Evolutionary conservation across 208 protist genomes (phyloP), one percentile per base, ranked within the genome.

Genomic region (Crithidia expoeki): DNA sequence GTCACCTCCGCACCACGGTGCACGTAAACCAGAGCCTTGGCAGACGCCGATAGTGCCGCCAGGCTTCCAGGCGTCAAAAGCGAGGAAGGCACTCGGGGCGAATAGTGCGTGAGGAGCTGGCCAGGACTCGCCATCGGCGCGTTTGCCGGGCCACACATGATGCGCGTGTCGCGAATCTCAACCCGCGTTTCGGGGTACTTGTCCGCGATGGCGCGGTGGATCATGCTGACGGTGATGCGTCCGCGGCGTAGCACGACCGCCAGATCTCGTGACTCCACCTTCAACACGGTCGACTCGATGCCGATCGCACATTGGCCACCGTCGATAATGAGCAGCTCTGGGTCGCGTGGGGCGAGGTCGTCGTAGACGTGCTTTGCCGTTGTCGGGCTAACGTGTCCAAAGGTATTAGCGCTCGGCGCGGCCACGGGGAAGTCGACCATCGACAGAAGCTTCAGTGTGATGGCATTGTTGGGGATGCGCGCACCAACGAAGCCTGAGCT

Each of bases 221-320:
- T 72, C 59, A 88, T 88, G 34, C 72, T 86, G 25, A 94, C 77
- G 6, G 87, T 85, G 27, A 94, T 83, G 17, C 85, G 65, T 2
- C 94, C 94, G 33, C 90, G 79, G 23, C 94, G 90, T 57, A 97
- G 81, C 50, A 97, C 78, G 53, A 96, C 82, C 47, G 92, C 68
- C 25, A 30, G 66, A 28, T 84, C 73, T 17, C 74, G 77, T 71
- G 71, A 80, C 59, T 79, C 76, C 12, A 94, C 69, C 70, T 96
- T 95, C 7, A 96, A 72, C 27, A 98, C 95, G 10, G 94, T 98
- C 0, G 93, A 97, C 80, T 98, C 96, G 60, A 98, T 96, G 14
- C 96, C 96, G 52, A 98, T 79, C 7, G 69, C 71, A 76, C 94
- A 97, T 50, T 76, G 80, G 12, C 92, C 94, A 60, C 89, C 92